Evolutionary conservation across 2,329 filamentous ascomycete species (phyloP).

Genomic region (Colletotrichum sp.): DNA sequence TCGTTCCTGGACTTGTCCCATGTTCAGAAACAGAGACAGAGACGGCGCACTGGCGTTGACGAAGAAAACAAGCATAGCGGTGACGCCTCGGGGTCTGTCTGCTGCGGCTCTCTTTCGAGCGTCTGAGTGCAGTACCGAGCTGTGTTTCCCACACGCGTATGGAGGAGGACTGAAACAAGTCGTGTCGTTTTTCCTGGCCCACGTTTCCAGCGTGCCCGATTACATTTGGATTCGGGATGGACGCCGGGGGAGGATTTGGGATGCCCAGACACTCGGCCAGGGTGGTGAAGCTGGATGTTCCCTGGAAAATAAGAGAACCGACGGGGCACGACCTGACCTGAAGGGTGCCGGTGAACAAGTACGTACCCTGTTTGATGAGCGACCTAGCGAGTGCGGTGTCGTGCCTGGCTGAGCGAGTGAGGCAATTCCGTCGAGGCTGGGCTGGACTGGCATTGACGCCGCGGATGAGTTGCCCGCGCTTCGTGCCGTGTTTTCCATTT

Average conservation of each 20-base stretch:
- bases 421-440: background rate
- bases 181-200: background rate
- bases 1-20: conserved; percentile 3
- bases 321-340: background rate
- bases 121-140: background rate
- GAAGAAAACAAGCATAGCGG: background rate
- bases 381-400: background rate
- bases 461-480: background rate
- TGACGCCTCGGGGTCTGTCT: background rate
- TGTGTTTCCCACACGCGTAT: background rate
- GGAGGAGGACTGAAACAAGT: conserved; percentile 5
- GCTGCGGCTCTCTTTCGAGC: background rate
- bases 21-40: conserved; percentile 14
- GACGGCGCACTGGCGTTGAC: background rate
- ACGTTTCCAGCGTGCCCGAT: background rate
- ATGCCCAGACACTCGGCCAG: conserved; percentile 3
- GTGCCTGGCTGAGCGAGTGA: background rate
- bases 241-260: background rate
- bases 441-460: background rate
- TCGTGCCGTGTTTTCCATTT: background rate
- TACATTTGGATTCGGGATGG: background rate
- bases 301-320: background rate
- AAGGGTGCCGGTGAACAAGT: background rate
- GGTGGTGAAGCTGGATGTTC: background rate
- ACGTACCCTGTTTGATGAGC: background rate